phyloP scores from a whole-genome alignment of 1,284 basidiomycete genomes.

The Irpex sp. region DNA sequence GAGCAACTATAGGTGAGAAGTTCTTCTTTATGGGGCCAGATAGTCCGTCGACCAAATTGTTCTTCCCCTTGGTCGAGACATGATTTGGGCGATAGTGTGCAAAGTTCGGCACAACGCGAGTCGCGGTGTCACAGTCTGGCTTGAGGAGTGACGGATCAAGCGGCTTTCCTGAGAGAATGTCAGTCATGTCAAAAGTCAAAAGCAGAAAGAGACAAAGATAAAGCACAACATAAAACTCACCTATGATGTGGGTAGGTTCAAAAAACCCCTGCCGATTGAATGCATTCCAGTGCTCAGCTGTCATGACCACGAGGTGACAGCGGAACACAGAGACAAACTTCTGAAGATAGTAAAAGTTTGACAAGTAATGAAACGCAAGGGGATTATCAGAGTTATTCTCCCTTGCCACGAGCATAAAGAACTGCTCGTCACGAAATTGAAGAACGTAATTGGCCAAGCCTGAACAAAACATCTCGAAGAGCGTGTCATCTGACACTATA shows the following conservation, averaged over 20 bases:
- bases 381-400: not conserved
- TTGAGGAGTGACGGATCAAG: no score
- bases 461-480: not conserved
- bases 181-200: not conserved
- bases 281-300: not conserved
- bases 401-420: not conserved
- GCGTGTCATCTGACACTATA: not conserved
- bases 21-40: no score
- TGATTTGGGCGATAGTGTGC: no score
- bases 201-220: not conserved
- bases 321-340: not conserved
- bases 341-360: not conserved
- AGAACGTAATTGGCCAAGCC: not conserved
- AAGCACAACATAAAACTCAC: not conserved
- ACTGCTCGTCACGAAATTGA: not conserved
- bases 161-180: no score
- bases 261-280: not conserved
- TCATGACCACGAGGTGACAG: not conserved
- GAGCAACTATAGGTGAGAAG: no score
- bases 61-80: no score
- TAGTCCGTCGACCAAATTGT: no score
- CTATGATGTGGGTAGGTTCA: not conserved
- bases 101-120: no score
- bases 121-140: no score
- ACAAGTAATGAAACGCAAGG: not conserved